These are phyloP conservation scores for Cladorrhinum samala DNA, from an alignment of 495 filamentous ascomycete genomes.

Conservation along the genomic window DNA sequence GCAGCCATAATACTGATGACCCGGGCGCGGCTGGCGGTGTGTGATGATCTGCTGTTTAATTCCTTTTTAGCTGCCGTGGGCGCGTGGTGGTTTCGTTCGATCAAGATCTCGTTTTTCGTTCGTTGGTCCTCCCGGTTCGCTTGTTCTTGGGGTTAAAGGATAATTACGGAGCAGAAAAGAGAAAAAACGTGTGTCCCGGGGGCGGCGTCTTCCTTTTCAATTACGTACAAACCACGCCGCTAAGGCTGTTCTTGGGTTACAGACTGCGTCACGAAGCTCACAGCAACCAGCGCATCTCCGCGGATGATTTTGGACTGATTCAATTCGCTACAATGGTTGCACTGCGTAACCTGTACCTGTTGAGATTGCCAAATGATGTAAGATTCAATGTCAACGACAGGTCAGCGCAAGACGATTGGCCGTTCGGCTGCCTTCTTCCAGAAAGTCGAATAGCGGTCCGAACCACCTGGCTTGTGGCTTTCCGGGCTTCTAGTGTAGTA, in stretches of 20 bases:
- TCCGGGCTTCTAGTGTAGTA: not conserved
- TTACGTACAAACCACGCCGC: constrained; percentile 32
- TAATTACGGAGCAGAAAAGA: not conserved
- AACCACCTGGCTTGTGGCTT: not conserved
- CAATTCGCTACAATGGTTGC: not conserved
- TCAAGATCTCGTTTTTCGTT: not conserved
- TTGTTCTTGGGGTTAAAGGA: not conserved
- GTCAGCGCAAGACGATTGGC: not conserved
- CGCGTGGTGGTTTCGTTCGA: not conserved
- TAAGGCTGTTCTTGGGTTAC: constrained; percentile 18
- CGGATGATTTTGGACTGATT: constrained; percentile 8
- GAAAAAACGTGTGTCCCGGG: not conserved
- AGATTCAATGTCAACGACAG: too few species aligned
- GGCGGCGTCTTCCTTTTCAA: constrained; percentile 19
- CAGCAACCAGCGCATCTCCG: constrained; percentile 20
- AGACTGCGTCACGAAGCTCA: constrained; percentile 9
- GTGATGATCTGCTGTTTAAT: too few species aligned
- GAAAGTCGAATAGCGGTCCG: not conserved
- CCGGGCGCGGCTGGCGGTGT: not conserved
- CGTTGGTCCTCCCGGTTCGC: not conserved
- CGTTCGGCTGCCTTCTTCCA: constrained; percentile 3
- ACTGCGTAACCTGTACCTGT: not conserved
- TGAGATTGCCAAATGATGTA: too few species aligned
- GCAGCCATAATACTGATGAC: too few species aligned
- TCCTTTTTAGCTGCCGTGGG: too few species aligned